phyloP scores from a whole-genome alignment of 306 rosid genomes.

The Citrullus colocynthis region DNA sequence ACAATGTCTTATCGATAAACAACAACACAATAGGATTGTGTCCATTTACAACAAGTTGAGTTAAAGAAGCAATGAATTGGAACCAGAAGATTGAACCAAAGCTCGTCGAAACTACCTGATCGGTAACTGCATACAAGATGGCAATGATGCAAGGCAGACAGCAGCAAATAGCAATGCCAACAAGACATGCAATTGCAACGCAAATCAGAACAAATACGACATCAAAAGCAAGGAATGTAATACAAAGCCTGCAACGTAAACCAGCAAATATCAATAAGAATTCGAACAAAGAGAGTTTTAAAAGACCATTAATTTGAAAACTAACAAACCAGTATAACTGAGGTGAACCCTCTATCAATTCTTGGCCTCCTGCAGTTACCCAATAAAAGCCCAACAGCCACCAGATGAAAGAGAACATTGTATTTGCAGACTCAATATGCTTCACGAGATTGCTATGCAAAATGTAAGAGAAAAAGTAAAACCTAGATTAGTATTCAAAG shows the following conservation, averaged over 20 bases:
- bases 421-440: slow-evolving; percentile 53
- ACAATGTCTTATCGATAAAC: background rate
- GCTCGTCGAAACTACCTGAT: slow-evolving; percentile 36
- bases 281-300: background rate
- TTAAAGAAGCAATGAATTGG: background rate
- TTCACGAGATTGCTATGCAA: slow-evolving; percentile 35
- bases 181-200: slow-evolving; percentile 58
- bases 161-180: slow-evolving; percentile 91
- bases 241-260: slow-evolving; percentile 66
- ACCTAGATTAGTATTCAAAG: background rate
- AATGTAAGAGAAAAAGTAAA: background rate
- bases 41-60: background rate
- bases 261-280: background rate
- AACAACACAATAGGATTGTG: background rate
- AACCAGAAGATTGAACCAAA: background rate
- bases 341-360: slow-evolving; percentile 49
- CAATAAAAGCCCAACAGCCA: slow-evolving; percentile 86
- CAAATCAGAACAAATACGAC: slow-evolving; percentile 56
- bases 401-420: slow-evolving; percentile 67
- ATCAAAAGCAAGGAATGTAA: slow-evolving; percentile 70
- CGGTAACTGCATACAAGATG: slow-evolving; percentile 43
- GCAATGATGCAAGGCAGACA: slow-evolving; percentile 89
- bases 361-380: slow-evolving; percentile 66
- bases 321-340: slow-evolving; percentile 68
- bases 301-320: background rate